Base-by-base conservation (phyloP, 352 stramenopile genomes). In the Aphanomyces cochlioides region DNA sequence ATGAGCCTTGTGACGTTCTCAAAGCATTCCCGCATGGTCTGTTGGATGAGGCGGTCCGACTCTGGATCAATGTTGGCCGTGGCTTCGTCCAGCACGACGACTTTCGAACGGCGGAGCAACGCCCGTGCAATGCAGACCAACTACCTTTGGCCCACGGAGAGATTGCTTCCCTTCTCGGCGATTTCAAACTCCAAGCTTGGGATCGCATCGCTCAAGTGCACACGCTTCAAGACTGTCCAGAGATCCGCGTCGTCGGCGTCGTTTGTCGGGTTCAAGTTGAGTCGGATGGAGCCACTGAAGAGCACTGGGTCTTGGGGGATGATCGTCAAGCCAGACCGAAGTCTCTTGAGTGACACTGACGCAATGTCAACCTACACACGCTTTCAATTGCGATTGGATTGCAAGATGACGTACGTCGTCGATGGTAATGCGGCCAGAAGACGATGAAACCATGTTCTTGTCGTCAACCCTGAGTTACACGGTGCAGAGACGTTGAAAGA, bases 71-170 rank as follows among this genome's bases (percentile, higher is more conserved):
- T 84, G 54, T 73, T 85, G 48, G 83, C 17, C 28, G 28, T 28
- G 28, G 28, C 28, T 28, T 28, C 28, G 28, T 28, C 28, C 28
- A 28, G 28, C 28, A 97, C 75, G 7, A 98, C 59, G 8, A 73
- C 38, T 39, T 92, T 92, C 1, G 85, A 78, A 38, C 92, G 85
- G 6, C 85, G 77, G 7, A 98, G 63, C 7, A 98, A 65, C 21
- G 90, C 93, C 56, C 92, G 78, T 6, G 90, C 91, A 65, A 98
- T 96, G 70, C 91, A 98, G 3, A 98, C 48, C 4, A 98, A 77
- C 73, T 98, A 91, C 5, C 91, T 70, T 76, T 98, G 37, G 7
- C 47, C n/a, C 38, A 89, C 73, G 59, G 82, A 93, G 37, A 96
- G 88, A 73, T 96, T 96, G 13, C 81, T 75, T 34, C 90, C 89